A percentile compares a stretch with the other conserved stretches of the same genome.
Conservation (phyloP, 2,329 filamentous ascomycete species). For the Amylocarpus encephaloides region DNA sequence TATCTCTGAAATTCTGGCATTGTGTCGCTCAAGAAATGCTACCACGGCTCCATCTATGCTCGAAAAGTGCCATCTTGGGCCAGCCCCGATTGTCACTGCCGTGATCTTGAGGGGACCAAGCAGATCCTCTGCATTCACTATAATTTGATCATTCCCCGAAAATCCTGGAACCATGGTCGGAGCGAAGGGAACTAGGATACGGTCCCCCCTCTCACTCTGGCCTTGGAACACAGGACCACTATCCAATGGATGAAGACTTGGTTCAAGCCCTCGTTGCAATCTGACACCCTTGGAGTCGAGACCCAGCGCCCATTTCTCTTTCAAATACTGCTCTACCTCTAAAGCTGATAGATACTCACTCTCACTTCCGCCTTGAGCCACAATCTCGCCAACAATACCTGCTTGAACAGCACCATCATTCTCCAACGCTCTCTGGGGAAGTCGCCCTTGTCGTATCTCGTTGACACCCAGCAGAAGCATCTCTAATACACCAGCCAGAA, state of each 20-base stretch:
- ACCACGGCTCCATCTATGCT: conserved; percentile 9
- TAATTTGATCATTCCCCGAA: not conserved
- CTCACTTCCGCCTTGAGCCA: conserved; percentile 4
- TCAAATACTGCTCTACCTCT: conserved; percentile 15
- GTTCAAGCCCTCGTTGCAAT: not conserved
- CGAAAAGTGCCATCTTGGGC: conserved; percentile 14
- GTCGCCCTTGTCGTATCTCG: not conserved
- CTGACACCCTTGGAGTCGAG: conserved; percentile 10
- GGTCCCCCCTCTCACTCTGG: not conserved
- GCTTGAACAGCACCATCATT: conserved; percentile 1
- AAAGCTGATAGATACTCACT: conserved; percentile 12
- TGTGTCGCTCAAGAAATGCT: conserved; percentile 4
- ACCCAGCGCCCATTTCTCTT: conserved; percentile 9
- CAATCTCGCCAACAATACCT: conserved; percentile 5
- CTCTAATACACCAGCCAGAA: conserved; percentile 8
- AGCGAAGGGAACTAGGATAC: conserved; percentile 1
- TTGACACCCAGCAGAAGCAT: conserved; percentile 14
- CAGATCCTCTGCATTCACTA: conserved; percentile 7
- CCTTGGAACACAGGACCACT: not conserved
- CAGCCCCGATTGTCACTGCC: conserved; percentile 12
- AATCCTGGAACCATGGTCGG: conserved; percentile 16
- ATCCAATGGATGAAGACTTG: not conserved
- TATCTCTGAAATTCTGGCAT: not conserved
- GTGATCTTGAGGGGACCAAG: conserved; percentile 9
- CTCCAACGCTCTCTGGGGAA: not conserved